Evolutionary conservation across 2,329 filamentous ascomycete genomes (phyloP).

Genomic region (Hymenoscyphus fructigenus): DNA sequence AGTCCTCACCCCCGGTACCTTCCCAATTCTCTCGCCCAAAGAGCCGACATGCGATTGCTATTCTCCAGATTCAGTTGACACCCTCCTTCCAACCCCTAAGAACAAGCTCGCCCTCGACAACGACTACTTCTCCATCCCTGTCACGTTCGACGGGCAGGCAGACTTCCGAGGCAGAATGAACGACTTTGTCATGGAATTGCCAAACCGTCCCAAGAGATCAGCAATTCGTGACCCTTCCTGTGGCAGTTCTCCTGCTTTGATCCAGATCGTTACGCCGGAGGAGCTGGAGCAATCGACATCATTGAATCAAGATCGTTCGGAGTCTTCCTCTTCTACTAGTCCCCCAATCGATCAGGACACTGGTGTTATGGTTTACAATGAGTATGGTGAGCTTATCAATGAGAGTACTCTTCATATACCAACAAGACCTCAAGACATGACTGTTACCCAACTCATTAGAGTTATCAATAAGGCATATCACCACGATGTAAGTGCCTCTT

Average conservation of each 20-base stretch:
- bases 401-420: slow-evolving; percentile 13
- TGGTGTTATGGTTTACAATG: slow-evolving; percentile 31
- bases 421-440: slow-evolving; percentile 21
- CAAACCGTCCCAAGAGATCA: not conserved
- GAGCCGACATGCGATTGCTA: not conserved
- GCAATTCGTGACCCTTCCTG: not conserved
- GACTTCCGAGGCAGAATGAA: not conserved
- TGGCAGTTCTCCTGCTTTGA: not conserved
- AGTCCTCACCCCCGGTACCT: not conserved
- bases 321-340: not conserved
- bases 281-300: not conserved
- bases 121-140: slow-evolving; percentile 10
- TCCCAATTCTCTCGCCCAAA: not conserved
- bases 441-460: slow-evolving; percentile 26
- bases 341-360: not conserved
- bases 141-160: not conserved
- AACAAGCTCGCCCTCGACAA: not conserved
- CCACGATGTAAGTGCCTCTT: slow-evolving; percentile 28
- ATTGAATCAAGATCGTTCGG: not conserved
- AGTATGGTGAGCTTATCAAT: slow-evolving; percentile 33
- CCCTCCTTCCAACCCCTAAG: not conserved
- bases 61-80: slow-evolving; percentile 3
- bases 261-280: not conserved
- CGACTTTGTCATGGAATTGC: slow-evolving; percentile 1
- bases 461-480: slow-evolving; percentile 32